A percentile compares a stretch with the other conserved stretches of the same genome.
Evolutionary conservation across 1,284 basidiomycete species (phyloP).

Genomic region (Sanguinoderma infundibulare): DNA sequence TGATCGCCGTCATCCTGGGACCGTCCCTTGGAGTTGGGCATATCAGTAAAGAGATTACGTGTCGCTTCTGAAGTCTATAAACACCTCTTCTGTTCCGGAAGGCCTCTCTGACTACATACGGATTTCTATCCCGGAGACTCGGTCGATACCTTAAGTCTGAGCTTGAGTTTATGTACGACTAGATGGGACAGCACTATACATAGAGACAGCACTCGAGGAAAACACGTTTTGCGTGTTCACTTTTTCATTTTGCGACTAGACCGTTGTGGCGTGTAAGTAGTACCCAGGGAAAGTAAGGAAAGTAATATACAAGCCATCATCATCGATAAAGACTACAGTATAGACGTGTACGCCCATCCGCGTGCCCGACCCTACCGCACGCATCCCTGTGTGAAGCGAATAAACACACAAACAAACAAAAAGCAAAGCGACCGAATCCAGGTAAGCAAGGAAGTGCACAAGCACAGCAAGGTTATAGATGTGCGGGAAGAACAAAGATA

Average conservation of each 20-base stretch:
- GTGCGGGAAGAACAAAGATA: constrained; percentile 7
- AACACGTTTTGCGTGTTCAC: constrained; percentile 5
- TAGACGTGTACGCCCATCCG: background rate
- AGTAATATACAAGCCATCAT: constrained; percentile 21
- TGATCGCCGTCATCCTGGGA: constrained; percentile 81
- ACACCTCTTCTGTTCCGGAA: too few species aligned
- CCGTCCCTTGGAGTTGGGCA: constrained; percentile 63
- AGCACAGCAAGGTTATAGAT: constrained; percentile 8
- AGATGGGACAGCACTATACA: background rate
- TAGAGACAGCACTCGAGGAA: background rate
- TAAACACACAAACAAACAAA: constrained; percentile 4
- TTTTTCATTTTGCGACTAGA: constrained; percentile 8
- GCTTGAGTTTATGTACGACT: background rate
- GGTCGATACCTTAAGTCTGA: background rate
- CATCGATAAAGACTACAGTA: constrained; percentile 6
- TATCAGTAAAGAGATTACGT: constrained; percentile 46
- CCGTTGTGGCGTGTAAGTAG: constrained; percentile 2
- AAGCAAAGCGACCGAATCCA: background rate
- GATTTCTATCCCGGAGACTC: background rate
- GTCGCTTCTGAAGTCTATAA: constrained; percentile 25
- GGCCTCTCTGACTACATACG: background rate
- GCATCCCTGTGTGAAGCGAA: background rate
- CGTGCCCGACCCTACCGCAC: background rate
- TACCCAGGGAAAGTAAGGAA: constrained; percentile 1
- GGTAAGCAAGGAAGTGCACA: constrained; percentile 3